Evolutionary conservation across 306 rosid genomes (phyloP), one percentile per base, ranked within the genome.

Genomic region (Hippophae gyantsensis): DNA sequence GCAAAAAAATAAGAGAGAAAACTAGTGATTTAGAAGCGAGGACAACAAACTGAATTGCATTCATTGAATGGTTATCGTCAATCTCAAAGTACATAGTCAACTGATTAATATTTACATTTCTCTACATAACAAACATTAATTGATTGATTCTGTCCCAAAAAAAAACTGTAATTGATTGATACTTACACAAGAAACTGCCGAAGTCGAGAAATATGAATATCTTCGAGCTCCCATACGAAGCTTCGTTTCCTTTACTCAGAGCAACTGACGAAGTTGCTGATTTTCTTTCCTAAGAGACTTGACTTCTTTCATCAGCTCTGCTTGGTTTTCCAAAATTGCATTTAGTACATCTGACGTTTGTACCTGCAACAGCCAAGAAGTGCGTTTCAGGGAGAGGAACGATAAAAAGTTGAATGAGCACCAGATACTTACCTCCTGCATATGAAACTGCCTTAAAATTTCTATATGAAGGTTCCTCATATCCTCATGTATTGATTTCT

Each of bases 401-500:
- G 10, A 40, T 9, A 57, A 45, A 42, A 18, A 38, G 44, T 10
- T 52, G 48, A 53, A 63, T 41, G 41, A 43, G 56, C 18, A 66
- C 65, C n/a, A 66, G 50, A 60, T 62, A 71, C 75, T 46, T 77
- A 93, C 99, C 97, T 89, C 97, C 63, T 93, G 97, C 85, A 86
- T 74, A 66, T 93, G 99, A 71, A 89, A 93, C 69, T 93, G 97
- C 71, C 97, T 80, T 69, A 93, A 71, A 70, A 82, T 70, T 82
- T 93, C 99, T 62, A 93, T 78, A 74, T 93, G 99, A 79, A 93
- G 97, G 79, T 93, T 93, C 78, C 94, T 82, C 84, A 77, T 79
- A 69, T 89, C 97, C 75, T 81, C 89, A 7, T 89, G 95, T 66
- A 88, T 83, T 58, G 97, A 89, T 79, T 81, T 93, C 84, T 84